phyloP scores from a whole-genome alignment of 1,284 basidiomycete genomes.

The Cerrena zonata region DNA sequence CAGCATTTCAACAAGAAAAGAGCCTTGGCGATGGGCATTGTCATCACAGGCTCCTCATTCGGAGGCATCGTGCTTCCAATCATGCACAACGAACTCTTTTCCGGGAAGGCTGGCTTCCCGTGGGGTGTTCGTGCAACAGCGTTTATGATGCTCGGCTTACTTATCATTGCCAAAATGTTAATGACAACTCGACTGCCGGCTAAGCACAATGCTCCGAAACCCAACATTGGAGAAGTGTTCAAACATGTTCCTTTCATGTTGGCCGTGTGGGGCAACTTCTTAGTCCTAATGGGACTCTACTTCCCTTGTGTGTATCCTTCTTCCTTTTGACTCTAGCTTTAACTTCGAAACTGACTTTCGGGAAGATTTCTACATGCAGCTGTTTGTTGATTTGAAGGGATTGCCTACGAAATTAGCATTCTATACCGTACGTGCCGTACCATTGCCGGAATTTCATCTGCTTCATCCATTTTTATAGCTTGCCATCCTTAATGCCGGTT shows the following conservation, averaged over 20 bases:
- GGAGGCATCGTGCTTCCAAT: slow-evolving; percentile 26
- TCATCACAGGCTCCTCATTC: slow-evolving; percentile 24
- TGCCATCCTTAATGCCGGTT: not conserved
- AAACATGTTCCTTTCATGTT: slow-evolving; percentile 7
- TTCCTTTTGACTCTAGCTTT: not conserved
- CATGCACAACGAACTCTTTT: slow-evolving; percentile 26
- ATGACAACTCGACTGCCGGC: slow-evolving; percentile 9
- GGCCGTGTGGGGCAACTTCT: not conserved
- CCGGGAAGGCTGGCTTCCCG: slow-evolving; percentile 17
- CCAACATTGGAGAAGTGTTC: slow-evolving; percentile 8
- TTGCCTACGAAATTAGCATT: slow-evolving; percentile 1
- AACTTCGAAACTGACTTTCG: not conserved
- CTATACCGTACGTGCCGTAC: slow-evolving; percentile 4
- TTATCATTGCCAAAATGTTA: slow-evolving; percentile 11
- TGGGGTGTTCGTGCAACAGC: slow-evolving; percentile 22
- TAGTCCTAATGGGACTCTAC: not conserved
- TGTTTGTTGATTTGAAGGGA: slow-evolving; percentile 3
- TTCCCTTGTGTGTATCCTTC: slow-evolving; percentile 1
- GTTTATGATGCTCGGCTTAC: slow-evolving; percentile 13
- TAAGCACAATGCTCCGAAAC: not conserved
- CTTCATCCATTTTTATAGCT: not conserved
- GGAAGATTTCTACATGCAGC: slow-evolving; percentile 8
- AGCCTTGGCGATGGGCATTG: slow-evolving; percentile 17
- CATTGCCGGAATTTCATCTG: not conserved
- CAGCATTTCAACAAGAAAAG: slow-evolving; percentile 28